Evolutionary conservation across 2,329 filamentous ascomycete species (phyloP).

Genomic region (Raffaelea arxii): DNA sequence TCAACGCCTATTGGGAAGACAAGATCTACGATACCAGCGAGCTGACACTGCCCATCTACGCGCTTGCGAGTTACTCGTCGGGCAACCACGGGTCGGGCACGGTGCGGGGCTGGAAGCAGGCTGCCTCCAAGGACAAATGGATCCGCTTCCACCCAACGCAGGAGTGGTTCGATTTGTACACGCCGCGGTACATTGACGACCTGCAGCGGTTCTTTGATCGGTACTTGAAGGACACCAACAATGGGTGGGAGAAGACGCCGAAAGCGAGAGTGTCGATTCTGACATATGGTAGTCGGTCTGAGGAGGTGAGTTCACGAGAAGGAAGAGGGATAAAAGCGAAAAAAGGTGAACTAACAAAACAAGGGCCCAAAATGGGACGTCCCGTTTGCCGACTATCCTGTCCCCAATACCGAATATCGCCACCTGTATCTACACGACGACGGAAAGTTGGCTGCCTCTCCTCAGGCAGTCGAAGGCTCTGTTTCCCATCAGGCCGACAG

Average conservation of each 20-base stretch:
- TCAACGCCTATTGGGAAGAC: background rate
- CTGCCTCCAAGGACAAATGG: background rate
- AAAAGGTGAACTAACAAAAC: background rate
- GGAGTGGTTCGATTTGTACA: background rate
- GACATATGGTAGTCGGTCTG: background rate
- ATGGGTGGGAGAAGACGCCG: background rate
- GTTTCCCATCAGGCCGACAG: background rate
- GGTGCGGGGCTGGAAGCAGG: background rate
- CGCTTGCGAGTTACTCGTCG: background rate
- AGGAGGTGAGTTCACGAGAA: background rate
- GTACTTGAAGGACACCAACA: background rate
- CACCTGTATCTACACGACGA: background rate
- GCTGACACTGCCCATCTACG: background rate
- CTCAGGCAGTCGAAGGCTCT: background rate
- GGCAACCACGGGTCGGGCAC: background rate
- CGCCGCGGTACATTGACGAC: background rate
- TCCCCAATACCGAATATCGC: background rate
- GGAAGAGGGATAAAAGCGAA: background rate
- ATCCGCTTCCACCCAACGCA: background rate
- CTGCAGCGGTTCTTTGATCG: background rate
- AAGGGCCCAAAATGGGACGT: background rate
- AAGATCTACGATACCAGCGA: background rate
- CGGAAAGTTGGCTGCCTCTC: background rate
- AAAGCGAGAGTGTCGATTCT: background rate
- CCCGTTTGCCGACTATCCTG: background rate